Conservation (phyloP, 2,329 filamentous ascomycete genomes). For the Fusarium falciforme region DNA sequence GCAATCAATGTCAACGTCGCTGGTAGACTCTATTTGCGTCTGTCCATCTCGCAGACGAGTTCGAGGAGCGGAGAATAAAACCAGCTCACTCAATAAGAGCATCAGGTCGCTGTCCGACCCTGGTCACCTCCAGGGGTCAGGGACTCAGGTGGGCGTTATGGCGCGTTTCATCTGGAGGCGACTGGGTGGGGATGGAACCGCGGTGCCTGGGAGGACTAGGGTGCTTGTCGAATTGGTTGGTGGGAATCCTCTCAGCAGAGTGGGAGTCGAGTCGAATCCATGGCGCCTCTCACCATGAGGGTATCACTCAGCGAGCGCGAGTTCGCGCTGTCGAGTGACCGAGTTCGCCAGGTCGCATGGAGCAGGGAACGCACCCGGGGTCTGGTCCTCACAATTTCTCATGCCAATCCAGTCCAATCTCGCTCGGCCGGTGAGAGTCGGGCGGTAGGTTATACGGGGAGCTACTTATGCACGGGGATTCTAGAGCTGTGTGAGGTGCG, state of each 20-base stretch:
- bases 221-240: slow-evolving; percentile 21
- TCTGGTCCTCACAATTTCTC: slow-evolving; percentile 15
- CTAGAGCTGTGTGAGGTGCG: slow-evolving; percentile 12
- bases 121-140: slow-evolving; percentile 10
- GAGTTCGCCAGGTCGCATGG: slow-evolving; percentile 11
- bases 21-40: background rate
- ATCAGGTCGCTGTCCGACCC: slow-evolving; percentile 14
- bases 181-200: slow-evolving; percentile 18
- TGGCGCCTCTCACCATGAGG: slow-evolving; percentile 21
- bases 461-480: slow-evolving; percentile 14
- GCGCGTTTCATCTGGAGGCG: slow-evolving; percentile 33
- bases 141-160: slow-evolving; percentile 33
- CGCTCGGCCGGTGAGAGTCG: slow-evolving; percentile 28
- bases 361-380: slow-evolving; percentile 5
- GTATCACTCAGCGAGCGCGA: slow-evolving; percentile 21
- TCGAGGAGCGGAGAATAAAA: slow-evolving; percentile 1
- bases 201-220: slow-evolving; percentile 3
- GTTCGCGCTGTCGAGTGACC: slow-evolving; percentile 5
- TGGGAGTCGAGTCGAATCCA: slow-evolving; percentile 2
- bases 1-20: slow-evolving; percentile 3
- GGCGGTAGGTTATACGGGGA: background rate
- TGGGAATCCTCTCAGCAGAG: slow-evolving; percentile 2
- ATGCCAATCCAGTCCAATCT: slow-evolving; percentile 9
- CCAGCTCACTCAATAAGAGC: slow-evolving; percentile 25
- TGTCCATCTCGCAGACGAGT: background rate